Percentiles rank a stretch among this genome's conserved stretches.
Conservation (phyloP, 192 early-diverging fungal species). For the Phlyctochytrium planicorne region DNA sequence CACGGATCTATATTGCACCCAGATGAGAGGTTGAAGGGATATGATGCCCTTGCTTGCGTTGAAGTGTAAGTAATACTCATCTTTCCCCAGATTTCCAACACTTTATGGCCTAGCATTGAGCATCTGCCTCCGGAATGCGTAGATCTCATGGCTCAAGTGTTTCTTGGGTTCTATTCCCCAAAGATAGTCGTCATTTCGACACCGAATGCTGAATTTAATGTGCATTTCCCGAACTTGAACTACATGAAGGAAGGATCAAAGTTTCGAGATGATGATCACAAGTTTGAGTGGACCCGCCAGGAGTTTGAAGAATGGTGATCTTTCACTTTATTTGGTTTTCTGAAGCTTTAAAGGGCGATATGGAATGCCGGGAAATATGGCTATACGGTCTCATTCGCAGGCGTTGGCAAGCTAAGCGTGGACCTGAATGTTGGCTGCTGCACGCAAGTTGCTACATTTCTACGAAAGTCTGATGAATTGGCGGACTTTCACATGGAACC, state of each 20-base stretch:
- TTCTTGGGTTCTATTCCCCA: constrained; percentile 71
- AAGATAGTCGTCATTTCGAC: constrained; percentile 45
- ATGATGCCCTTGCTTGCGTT: constrained; percentile 72
- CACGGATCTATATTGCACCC: constrained; percentile 51
- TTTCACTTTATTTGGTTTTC: constrained; percentile 50
- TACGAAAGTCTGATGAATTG: background rate
- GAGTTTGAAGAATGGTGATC: constrained; percentile 76
- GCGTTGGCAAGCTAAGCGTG: constrained; percentile 56
- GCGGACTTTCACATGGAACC: background rate
- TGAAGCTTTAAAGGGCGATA: too few species aligned
- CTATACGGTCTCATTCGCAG: constrained; percentile 63
- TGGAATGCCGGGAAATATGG: constrained; percentile 55
- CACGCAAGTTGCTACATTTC: constrained; percentile 77
- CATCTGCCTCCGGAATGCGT: constrained; percentile 67
- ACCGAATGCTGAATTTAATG: constrained; percentile 89
- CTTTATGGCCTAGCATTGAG: constrained; percentile 73
- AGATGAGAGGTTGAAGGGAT: constrained; percentile 54
- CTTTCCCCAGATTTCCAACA: constrained; percentile 51
- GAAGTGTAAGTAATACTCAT: constrained; percentile 78
- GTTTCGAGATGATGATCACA: constrained; percentile 84
- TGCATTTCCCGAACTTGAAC: constrained; percentile 73
- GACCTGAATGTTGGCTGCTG: constrained; percentile 44
- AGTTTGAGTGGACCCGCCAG: constrained; percentile 92
- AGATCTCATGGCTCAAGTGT: constrained; percentile 53
- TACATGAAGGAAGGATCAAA: constrained; percentile 64